Base-by-base conservation (phyloP, 352 stramenopile genomes). In the Phytophthora citrophthora region DNA sequence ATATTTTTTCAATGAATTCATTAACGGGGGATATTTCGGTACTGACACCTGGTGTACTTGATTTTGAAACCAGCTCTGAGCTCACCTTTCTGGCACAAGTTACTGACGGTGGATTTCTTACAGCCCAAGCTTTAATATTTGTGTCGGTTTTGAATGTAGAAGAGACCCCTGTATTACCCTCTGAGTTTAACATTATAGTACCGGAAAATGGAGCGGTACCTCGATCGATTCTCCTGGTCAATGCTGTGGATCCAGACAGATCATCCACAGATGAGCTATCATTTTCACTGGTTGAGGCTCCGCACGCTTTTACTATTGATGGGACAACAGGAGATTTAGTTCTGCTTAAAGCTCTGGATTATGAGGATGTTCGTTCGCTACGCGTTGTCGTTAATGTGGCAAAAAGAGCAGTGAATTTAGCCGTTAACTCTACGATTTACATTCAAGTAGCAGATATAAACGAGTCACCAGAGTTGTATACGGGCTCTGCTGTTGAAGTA, bases 161-260 rank as follows among this genome's bases (percentile, higher is more conserved):
- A 16, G 60, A 74, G 13, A 9, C 54, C 3, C 65, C 65, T 16
- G 11, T 27, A 27, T 43, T 70, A 6, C n/a, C 32, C 5, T n/a
- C n/a, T 2, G 36, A 10, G 3, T 55, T 57, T 10, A 55, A 4
- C 8, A 26, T 70, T n/a, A 32, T 26, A 1, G 24, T 70, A 2
- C 6, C 20, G 61, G 80, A 89, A 36, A 86, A 86, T 51, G 76
- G 65, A 12, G 44, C 27, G 6, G 64, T 68, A 36, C 80, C 80
- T 15, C 70, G 71, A 7, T 72, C 60, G 5, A 23, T 89, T 1
- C 68, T 80, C 18, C 54, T 76, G 6, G 45, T 86, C 1, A 83
- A 86, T 43, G 75, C 75, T 2, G 74, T 68, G 0, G 80, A 89
- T 39, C 80, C 77, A 2, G 80, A 89, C 16, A 68, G 67, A 51